Conservation (phyloP, 148 eudicot species). For the Dysphania ambrosioides region DNA sequence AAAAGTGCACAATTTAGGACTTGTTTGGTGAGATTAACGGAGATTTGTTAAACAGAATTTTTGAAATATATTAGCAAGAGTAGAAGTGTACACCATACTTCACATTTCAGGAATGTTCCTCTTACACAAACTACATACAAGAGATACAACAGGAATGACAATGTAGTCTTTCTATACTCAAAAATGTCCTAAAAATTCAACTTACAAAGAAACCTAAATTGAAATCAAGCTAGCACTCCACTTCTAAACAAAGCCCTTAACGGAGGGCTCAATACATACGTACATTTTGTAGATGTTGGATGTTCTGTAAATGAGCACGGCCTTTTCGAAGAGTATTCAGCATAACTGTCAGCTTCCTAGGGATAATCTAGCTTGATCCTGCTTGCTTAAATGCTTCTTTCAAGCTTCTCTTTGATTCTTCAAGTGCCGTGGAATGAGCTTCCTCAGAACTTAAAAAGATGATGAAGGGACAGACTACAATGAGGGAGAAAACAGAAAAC, state of each 20-base stretch:
- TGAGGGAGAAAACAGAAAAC: constrained; percentile 94
- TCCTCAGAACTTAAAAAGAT: constrained; percentile 74
- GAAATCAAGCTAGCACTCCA: constrained; percentile 1
- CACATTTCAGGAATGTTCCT: constrained; percentile 1
- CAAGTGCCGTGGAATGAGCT: constrained; percentile 64
- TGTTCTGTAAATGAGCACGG: neutral
- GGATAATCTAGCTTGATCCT: neutral
- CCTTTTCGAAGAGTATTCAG: neutral
- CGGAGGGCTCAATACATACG: neutral
- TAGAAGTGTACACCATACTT: too few relatives aligned
- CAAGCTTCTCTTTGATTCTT: constrained; percentile 3
- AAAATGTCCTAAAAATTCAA: neutral
- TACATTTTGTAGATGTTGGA: neutral
- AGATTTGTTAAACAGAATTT: too few relatives aligned
- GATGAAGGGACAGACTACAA: constrained; percentile 95
- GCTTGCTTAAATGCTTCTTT: constrained; percentile 8
- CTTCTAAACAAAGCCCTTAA: constrained; percentile 10
- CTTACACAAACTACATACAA: neutral
- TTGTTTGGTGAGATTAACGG: too few relatives aligned
- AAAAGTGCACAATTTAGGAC: too few relatives aligned
- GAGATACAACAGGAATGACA: neutral
- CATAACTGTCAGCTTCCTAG: constrained; percentile 15
- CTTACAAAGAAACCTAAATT: constrained; percentile 1
- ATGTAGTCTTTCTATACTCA: neutral
- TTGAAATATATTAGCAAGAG: too few relatives aligned